Base-by-base conservation (phyloP, 768 basidiomycete genomes). In the Mycena floridula region DNA sequence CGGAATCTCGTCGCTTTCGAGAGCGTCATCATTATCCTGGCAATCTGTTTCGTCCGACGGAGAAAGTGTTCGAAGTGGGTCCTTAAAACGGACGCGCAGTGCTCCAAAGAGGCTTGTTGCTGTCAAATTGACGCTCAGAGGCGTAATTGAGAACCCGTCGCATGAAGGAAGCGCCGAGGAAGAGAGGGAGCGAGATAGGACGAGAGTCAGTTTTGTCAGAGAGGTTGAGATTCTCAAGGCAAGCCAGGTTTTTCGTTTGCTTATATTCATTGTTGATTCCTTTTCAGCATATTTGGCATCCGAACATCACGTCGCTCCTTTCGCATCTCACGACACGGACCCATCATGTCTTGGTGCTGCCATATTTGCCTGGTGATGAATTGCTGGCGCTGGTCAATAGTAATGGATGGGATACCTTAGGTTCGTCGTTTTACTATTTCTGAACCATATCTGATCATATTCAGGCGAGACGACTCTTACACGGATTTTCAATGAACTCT, bases 151-250 rank as follows among this genome's bases (percentile, higher is more conserved):
- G 59, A 25, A 48, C 53, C 11, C 45, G 49, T 20, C 56, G 56
- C n/a, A 50, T 51, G 42, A 47, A 11, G 55, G 41, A 39, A 47
- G 48, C 27, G 52, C 51, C 22, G 54, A 49, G 23, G 62, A 67
- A 28, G 64, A 65, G 43, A 71, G 77, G 35, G 73, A 76, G 49
- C 81, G 82, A 54, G 82, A 88, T 47, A 65, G 88, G 45, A 89
- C 86, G 45, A 58, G 85, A 30, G 84, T 89, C 38, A 79, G 79
- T 38, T 90, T 91, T 52, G 76, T 88, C 23, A 69, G 89, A 22
- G 89, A 91, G 64, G 89, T 89, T 13, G 85, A 89, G 57, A 82
- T 93, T 3, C 65, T 92, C n/a, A 73, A 82, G 64, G 84, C 85
- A 55, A 26, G 12, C 21, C n/a, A n/a, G n/a, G n/a, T n/a, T 12